Conservation (phyloP, 2,329 filamentous ascomycete species). For the Calonectria ilicicola region DNA sequence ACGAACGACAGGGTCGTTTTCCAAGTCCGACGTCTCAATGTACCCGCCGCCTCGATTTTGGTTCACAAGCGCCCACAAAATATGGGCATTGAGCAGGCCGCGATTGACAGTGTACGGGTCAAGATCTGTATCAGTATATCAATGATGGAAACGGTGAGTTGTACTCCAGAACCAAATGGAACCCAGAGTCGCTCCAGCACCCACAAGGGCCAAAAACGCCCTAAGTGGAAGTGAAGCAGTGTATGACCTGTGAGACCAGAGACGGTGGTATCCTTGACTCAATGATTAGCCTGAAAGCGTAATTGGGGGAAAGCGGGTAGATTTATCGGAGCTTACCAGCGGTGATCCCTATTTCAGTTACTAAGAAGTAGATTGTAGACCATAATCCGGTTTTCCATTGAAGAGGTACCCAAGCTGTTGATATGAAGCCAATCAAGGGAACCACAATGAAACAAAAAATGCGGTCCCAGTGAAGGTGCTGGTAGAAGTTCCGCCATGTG, state of each 20-base stretch:
- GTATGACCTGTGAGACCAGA: neutral
- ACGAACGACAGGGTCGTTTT: neutral
- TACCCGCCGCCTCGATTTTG: neutral
- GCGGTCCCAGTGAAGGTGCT: neutral
- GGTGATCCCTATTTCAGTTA: neutral
- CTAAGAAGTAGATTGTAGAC: neutral
- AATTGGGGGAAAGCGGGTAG: neutral
- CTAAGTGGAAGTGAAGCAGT: neutral
- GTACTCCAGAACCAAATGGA: neutral
- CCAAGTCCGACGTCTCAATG: neutral
- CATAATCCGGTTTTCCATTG: neutral
- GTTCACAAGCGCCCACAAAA: neutral
- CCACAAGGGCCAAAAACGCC: neutral
- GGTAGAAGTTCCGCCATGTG: neutral
- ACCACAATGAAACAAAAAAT: neutral
- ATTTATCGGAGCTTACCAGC: neutral
- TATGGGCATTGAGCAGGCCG: neutral
- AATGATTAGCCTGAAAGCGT: neutral
- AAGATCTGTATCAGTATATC: neutral
- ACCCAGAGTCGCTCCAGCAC: neutral
- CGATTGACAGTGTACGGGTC: neutral
- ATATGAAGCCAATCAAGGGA: neutral
- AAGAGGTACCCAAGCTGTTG: neutral
- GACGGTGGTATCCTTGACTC: neutral
- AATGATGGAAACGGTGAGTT: neutral